These are phyloP conservation scores for Fusarium zealandicum DNA, from an alignment of 2,329 filamentous ascomycete species.

Conservation along the genomic window DNA sequence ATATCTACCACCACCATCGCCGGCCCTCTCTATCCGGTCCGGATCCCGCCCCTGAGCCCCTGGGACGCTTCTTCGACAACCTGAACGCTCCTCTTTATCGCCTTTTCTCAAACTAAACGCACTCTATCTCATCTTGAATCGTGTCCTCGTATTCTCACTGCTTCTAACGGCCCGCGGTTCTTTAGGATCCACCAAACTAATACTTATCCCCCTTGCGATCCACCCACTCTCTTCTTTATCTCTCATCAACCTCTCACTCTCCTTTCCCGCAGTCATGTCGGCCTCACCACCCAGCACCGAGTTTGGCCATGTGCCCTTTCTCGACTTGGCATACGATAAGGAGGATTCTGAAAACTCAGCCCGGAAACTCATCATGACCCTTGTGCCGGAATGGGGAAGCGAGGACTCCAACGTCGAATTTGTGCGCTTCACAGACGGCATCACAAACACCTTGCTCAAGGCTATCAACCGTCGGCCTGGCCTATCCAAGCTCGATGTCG, in stretches of 20 bases:
- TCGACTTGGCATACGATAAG: constrained; percentile 81
- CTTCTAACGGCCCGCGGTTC: constrained; percentile 11
- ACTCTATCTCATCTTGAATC: constrained; percentile 8
- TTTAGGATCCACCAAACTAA: neutral
- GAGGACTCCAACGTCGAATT: constrained; percentile 80
- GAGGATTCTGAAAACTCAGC: constrained; percentile 81
- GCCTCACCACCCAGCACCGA: constrained; percentile 44
- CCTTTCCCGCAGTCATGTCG: constrained; percentile 43
- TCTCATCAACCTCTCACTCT: constrained; percentile 14
- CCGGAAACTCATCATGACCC: constrained; percentile 76
- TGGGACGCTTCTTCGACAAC: constrained; percentile 23
- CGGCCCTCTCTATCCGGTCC: constrained; percentile 32
- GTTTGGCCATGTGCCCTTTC: constrained; percentile 62
- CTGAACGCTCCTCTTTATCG: constrained; percentile 13
- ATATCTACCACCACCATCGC: constrained; percentile 24
- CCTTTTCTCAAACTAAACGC: constrained; percentile 12
- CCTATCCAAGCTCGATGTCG: constrained; percentile 74
- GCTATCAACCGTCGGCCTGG: constrained; percentile 73
- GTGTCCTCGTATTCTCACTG: constrained; percentile 1
- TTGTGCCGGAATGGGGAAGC: constrained; percentile 84
- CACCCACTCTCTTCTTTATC: neutral
- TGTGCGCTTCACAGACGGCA: constrained; percentile 93
- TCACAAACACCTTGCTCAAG: constrained; percentile 92
- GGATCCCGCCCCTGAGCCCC: constrained; percentile 34
- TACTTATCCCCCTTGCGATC: neutral